These are phyloP conservation scores for Tuber umbilicatum DNA, from an alignment of 495 filamentous ascomycete genomes.

Conservation along the genomic window DNA sequence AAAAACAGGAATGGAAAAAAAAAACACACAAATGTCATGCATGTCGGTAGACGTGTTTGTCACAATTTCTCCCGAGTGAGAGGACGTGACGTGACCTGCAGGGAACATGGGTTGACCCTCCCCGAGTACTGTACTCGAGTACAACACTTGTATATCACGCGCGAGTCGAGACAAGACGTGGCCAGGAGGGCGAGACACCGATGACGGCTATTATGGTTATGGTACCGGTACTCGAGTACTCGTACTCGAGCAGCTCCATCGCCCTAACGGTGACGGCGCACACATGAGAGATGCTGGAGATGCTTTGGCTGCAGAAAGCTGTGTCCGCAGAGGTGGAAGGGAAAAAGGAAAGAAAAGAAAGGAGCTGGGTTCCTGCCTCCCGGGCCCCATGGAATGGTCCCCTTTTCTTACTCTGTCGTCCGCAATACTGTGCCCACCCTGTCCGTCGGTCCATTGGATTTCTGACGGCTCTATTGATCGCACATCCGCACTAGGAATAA, in stretches of 20 bases:
- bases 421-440: not conserved
- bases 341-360: not conserved
- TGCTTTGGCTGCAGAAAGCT: not conserved
- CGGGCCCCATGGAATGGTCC: not conserved
- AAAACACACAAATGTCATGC: constrained; percentile 27
- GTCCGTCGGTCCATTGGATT: not conserved
- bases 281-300: not conserved
- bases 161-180: not conserved
- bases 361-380: not conserved
- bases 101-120: not conserved
- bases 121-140: not conserved
- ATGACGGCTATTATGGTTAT: not conserved
- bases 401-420: not conserved
- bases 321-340: not conserved
- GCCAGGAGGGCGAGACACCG: not conserved
- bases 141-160: not conserved
- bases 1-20: not conserved
- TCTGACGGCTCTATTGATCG: not conserved
- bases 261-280: not conserved
- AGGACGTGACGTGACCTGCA: not conserved
- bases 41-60: not conserved
- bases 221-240: no score
- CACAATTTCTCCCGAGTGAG: not conserved
- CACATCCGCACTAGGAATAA: not conserved
- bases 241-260: not conserved